Percentiles rank a stretch among this genome's conserved stretches.
Conservation (phyloP, 202 grass and related monocot genomes). For the Zoysia matrella region DNA sequence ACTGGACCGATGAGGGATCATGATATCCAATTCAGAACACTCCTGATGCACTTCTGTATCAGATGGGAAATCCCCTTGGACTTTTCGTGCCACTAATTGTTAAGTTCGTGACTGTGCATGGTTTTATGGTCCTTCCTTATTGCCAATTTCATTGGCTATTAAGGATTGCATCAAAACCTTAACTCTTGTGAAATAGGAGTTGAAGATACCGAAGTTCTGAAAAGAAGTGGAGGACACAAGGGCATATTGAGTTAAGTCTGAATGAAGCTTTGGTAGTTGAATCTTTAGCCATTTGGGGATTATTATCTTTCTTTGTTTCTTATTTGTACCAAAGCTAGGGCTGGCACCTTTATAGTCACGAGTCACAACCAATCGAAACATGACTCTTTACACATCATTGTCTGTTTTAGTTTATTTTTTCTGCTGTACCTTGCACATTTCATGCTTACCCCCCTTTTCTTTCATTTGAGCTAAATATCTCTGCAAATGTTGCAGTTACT, state of each 20-base stretch:
- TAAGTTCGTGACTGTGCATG: background rate
- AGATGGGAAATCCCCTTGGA: background rate
- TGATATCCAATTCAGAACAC: background rate
- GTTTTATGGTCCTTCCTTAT: background rate
- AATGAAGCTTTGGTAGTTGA: background rate
- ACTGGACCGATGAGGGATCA: background rate
- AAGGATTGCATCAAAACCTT: background rate
- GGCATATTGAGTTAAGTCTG: background rate
- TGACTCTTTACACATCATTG: conserved; percentile 9
- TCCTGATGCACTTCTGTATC: background rate
- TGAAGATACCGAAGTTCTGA: background rate
- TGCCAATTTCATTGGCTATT: background rate
- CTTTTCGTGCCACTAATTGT: background rate
- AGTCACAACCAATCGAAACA: background rate
- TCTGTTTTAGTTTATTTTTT: background rate
- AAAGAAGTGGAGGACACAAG: background rate
- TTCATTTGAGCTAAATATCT: conserved; percentile 7
- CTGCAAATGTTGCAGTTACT: conserved; percentile 63
- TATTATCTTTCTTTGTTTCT: background rate
- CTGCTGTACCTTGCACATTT: background rate
- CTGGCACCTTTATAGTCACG: background rate
- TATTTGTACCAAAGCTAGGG: background rate
- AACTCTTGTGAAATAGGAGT: background rate
- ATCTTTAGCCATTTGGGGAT: background rate
- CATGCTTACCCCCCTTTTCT: background rate